A percentile compares a stretch with the other conserved stretches of the same genome.
Evolutionary conservation across 2,329 filamentous ascomycete genomes (phyloP).

Genomic region (Trichophyton rubrum): DNA sequence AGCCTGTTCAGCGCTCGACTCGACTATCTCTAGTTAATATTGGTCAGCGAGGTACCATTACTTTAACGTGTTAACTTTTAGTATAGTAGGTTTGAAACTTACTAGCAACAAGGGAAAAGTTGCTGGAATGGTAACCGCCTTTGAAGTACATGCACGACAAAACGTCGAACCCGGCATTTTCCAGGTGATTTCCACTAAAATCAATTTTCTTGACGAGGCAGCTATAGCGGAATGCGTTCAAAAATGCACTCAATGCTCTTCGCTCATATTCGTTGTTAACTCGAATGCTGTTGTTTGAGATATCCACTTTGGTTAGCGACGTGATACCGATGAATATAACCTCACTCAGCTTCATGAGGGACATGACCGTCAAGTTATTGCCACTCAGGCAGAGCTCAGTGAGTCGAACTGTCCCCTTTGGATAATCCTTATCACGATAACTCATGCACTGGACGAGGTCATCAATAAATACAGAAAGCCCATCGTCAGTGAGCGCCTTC

Average conservation of each 20-base stretch:
- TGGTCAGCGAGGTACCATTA: neutral
- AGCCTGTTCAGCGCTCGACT: neutral
- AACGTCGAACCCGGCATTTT: slow-evolving; percentile 34
- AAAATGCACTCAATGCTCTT: slow-evolving; percentile 32
- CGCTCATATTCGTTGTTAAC: slow-evolving; percentile 28
- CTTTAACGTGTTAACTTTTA: neutral
- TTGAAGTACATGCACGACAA: slow-evolving; percentile 32
- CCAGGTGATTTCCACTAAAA: slow-evolving; percentile 33
- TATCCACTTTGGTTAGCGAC: slow-evolving; percentile 36
- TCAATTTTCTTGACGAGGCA: slow-evolving; percentile 34
- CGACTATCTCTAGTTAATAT: neutral
- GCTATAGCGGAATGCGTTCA: slow-evolving; percentile 33
- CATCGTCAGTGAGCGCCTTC: slow-evolving; percentile 37
- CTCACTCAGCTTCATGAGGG: slow-evolving; percentile 30
- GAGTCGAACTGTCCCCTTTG: slow-evolving; percentile 25
- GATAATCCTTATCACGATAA: slow-evolving; percentile 21
- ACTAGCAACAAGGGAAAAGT: slow-evolving; percentile 5
- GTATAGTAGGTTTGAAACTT: neutral
- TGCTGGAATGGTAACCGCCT: slow-evolving; percentile 24
- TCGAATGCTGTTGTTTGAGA: slow-evolving; percentile 35
- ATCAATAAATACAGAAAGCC: slow-evolving; percentile 31
- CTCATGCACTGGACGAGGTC: slow-evolving; percentile 31
- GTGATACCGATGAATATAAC: slow-evolving; percentile 31
- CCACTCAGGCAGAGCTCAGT: slow-evolving; percentile 36
- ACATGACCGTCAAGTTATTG: slow-evolving; percentile 33